phyloP scores from a whole-genome alignment of 2,329 filamentous ascomycete species.

The Sporothrix brasiliensis region DNA sequence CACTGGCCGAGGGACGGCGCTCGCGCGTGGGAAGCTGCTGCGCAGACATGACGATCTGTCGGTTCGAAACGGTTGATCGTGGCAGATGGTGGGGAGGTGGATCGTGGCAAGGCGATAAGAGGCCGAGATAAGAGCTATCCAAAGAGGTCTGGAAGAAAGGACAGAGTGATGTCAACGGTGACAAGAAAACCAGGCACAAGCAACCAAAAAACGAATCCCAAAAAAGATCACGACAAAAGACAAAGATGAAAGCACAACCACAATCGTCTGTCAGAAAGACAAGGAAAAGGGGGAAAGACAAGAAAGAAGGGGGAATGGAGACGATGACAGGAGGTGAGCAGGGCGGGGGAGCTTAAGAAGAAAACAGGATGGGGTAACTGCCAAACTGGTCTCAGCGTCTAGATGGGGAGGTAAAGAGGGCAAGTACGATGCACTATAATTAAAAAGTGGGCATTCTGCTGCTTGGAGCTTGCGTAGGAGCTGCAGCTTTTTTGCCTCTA shows the following conservation, averaged over 20 bases:
- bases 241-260: background rate
- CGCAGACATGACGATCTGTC: slow-evolving; percentile 29
- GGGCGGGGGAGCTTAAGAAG: slow-evolving; percentile 22
- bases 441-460: slow-evolving; percentile 24
- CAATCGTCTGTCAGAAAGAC: background rate
- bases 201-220: background rate
- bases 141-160: background rate
- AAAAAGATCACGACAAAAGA: background rate
- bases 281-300: background rate
- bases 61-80: background rate
- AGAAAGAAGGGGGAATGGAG: background rate
- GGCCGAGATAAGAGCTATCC: slow-evolving; percentile 24
- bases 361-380: slow-evolving; percentile 9
- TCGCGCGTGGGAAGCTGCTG: slow-evolving; percentile 60
- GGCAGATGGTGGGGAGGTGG: background rate
- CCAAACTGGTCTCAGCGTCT: background rate
- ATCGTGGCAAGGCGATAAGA: slow-evolving; percentile 23
- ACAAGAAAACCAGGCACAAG: slow-evolving; percentile 1
- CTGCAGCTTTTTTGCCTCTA: slow-evolving; percentile 25
- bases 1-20: slow-evolving; percentile 77
- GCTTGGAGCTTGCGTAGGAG: slow-evolving; percentile 18
- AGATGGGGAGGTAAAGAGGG: slow-evolving; percentile 21
- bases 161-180: slow-evolving; percentile 2
- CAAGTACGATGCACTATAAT: slow-evolving; percentile 2
- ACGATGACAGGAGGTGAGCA: slow-evolving; percentile 12